phyloP scores from a whole-genome alignment of 163 green algal species.

The Trebouxiophyceae sp. region DNA sequence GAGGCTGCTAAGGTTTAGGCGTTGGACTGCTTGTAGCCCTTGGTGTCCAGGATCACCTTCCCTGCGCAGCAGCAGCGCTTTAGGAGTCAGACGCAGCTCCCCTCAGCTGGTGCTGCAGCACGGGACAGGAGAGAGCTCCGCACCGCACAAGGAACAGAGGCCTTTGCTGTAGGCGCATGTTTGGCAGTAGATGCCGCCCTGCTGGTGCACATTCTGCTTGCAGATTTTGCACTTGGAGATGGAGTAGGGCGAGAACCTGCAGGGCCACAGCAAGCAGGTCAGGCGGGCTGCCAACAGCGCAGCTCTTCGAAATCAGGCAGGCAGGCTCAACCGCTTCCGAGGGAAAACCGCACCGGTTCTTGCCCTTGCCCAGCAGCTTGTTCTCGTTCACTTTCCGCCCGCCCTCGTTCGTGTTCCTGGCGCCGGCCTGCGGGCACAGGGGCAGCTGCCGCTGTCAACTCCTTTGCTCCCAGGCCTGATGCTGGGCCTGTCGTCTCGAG shows the following conservation, averaged over 20 bases:
- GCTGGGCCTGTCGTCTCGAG: too few relatives aligned
- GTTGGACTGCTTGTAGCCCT: conserved; percentile 47
- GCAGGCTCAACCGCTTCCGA: too few relatives aligned
- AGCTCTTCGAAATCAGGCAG: too few relatives aligned
- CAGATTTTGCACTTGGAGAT: conserved; percentile 53
- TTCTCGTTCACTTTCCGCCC: conserved; percentile 65
- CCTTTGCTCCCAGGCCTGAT: too few relatives aligned
- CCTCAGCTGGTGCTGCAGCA: too few relatives aligned
- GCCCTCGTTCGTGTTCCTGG: conserved; percentile 46
- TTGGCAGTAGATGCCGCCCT: conserved; percentile 57
- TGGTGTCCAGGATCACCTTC: conserved; percentile 40
- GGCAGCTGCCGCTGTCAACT: too few relatives aligned
- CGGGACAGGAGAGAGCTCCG: conserved; percentile 12
- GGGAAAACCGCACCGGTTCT: too few relatives aligned
- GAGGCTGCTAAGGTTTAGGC: conserved; percentile 12
- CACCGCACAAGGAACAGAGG: conserved; percentile 61
- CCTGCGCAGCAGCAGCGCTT: conserved; percentile 1
- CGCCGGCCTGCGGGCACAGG: too few relatives aligned
- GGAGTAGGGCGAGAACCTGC: neutral
- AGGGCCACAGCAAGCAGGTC: too few relatives aligned
- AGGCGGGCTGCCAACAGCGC: too few relatives aligned
- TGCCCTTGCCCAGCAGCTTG: conserved; percentile 66
- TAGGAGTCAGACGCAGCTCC: too few relatives aligned
- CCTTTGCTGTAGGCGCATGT: conserved; percentile 55
- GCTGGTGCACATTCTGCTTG: conserved; percentile 47